Base-by-base conservation (phyloP, 2,329 filamentous ascomycete genomes). In the Penicillium brasilianum region DNA sequence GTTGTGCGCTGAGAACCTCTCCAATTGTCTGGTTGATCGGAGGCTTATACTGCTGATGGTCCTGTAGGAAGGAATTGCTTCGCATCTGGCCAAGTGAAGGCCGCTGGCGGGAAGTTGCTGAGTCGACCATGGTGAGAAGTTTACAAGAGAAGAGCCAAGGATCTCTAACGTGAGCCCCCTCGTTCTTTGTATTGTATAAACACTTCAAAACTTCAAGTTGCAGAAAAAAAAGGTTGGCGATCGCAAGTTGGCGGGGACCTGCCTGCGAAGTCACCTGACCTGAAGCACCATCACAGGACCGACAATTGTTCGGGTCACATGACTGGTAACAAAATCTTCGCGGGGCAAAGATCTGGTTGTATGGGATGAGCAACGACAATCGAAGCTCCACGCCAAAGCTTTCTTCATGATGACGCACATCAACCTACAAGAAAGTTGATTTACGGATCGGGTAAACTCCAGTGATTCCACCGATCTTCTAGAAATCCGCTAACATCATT, bases 1-100 rank as follows among this genome's bases (percentile, higher is more conserved):
- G 49, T 10, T 72, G 64, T 37, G 62, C 64, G n/a, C 70, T 72
- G 18, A 79, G 71, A 18, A 79, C 71, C 61, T 78, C 75, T 32
- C 69, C 70, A 56, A 78, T 76, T 44, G 65, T 78, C 59, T 74
- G 74, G 55, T 60, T 74, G 52, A 74, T 65, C 10, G 73, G 71
- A 8, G 78, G 76, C 56, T 79, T 80, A 65, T 82, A 82, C 60
- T 82, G 80, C 64, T 82, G 79, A 61, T 82, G 80, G 61, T 82
- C 80, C 44, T 80, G 77, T 39, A 82, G 77, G 69, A 80, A 80
- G 28, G 79, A 81, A 57, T 74, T 76, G 63, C 79, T 76, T 55
- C 74, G 73, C 62, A 82, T 77, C 62, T 79, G 78, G 49, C 77
- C 78, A 55, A 82, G 72, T 32, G 77, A 75, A 10, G 80, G 80